A percentile compares a stretch with the other conserved stretches of the same genome.
Conservation (phyloP, 1,284 basidiomycete genomes). For the Lentinus polychrous region DNA sequence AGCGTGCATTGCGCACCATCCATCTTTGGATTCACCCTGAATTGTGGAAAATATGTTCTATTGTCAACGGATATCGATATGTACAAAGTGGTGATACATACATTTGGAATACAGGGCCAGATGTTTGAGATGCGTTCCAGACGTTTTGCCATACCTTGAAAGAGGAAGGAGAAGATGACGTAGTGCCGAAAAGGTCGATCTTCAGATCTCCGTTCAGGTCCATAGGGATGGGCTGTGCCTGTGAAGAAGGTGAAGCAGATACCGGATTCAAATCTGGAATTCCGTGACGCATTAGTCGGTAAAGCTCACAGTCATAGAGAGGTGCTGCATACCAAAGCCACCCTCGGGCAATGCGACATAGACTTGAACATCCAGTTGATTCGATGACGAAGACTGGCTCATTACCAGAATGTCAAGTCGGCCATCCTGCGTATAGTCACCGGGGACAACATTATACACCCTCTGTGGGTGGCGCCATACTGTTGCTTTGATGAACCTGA, state of each 20-base stretch:
- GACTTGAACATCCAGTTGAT: constrained; percentile 57
- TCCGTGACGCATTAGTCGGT: no score
- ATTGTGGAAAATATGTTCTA: not conserved
- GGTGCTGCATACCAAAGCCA: constrained; percentile 50
- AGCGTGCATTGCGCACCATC: constrained; percentile 64
- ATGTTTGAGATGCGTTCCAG: constrained; percentile 54
- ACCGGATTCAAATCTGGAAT: constrained; percentile 38
- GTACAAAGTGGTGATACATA: constrained; percentile 26
- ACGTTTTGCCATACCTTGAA: constrained; percentile 73
- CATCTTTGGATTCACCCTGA: constrained; percentile 55
- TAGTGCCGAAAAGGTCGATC: constrained; percentile 80
- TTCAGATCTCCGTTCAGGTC: constrained; percentile 86
- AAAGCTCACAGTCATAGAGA: not conserved
- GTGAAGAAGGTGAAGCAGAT: constrained; percentile 54
- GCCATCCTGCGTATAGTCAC: constrained; percentile 91
- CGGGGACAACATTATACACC: constrained; percentile 80
- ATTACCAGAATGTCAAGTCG: constrained; percentile 87
- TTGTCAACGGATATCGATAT: constrained; percentile 1
- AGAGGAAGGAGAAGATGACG: constrained; percentile 34
- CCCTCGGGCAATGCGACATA: constrained; percentile 59
- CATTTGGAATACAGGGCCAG: constrained; percentile 55
- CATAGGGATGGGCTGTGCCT: constrained; percentile 79
- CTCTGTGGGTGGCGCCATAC: constrained; percentile 48
- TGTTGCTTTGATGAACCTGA: constrained; percentile 49
- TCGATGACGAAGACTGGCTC: constrained; percentile 46